phyloP scores from a whole-genome alignment of 768 basidiomycete species.

The Myochromella boudieri region DNA sequence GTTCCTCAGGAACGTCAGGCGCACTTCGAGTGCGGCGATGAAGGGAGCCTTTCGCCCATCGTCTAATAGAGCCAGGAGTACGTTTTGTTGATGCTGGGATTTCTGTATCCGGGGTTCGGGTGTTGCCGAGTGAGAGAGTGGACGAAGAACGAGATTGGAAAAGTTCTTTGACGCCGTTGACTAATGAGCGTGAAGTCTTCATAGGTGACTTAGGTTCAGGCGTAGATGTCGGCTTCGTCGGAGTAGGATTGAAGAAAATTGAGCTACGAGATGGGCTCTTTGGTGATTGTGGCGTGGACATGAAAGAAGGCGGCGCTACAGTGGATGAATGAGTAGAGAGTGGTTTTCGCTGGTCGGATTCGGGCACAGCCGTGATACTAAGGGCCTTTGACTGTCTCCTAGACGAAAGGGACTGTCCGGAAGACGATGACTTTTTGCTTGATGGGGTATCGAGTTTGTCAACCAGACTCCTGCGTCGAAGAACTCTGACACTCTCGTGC shows the following conservation, averaged over 20 bases:
- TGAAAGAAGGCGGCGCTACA: constrained; percentile 37
- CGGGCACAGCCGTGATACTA: constrained; percentile 32
- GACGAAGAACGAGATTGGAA: constrained; percentile 51
- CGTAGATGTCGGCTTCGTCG: constrained; percentile 11
- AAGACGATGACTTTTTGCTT: constrained; percentile 23
- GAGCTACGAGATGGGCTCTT: constrained; percentile 16
- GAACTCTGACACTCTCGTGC: constrained; percentile 71
- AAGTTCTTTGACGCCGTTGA: constrained; percentile 61
- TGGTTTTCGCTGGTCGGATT: constrained; percentile 21
- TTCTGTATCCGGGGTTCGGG: constrained; percentile 12
- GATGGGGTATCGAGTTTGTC: constrained; percentile 30
- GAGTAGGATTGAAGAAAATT: constrained; percentile 15
- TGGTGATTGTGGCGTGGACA: constrained; percentile 15
- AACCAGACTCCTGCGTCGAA: constrained; percentile 52
- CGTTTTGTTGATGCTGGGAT: constrained; percentile 18
- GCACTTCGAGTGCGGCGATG: constrained; percentile 55
- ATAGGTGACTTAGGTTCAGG: constrained; percentile 20
- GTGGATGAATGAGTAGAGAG: constrained; percentile 14
- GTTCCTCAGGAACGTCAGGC: constrained; percentile 37
- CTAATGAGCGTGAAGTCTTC: constrained; percentile 47
- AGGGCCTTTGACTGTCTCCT: constrained; percentile 34
- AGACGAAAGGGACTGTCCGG: constrained; percentile 21
- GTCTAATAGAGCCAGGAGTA: constrained; percentile 36
- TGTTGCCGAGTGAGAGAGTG: constrained; percentile 26
- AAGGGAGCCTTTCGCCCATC: constrained; percentile 50